phyloP scores from a whole-genome alignment of 768 basidiomycete genomes.

The Lactarius trivialis region DNA sequence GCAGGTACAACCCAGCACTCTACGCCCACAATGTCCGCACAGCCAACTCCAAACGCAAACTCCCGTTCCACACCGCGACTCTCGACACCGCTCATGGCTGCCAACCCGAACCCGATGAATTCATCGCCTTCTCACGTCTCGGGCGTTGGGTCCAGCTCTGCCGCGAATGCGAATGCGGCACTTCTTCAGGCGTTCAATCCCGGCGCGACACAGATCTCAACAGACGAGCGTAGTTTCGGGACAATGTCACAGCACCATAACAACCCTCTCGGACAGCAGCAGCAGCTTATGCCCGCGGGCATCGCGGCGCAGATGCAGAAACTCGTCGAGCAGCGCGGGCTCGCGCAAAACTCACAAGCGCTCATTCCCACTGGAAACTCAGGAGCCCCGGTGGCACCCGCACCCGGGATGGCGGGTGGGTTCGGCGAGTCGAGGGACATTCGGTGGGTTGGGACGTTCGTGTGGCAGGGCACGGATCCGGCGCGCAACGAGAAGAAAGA shows the following conservation, averaged over 20 bases:
- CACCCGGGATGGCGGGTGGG: background rate
- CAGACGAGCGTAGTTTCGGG: constrained; percentile 1
- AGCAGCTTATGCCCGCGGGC: background rate
- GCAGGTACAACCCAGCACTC: constrained; percentile 5
- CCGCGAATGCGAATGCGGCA: constrained; percentile 3
- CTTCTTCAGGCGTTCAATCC: constrained; percentile 9
- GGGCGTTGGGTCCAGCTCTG: background rate
- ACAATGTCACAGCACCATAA: background rate
- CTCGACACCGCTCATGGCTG: constrained; percentile 2
- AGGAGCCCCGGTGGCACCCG: background rate
- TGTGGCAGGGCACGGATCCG: constrained; percentile 20
- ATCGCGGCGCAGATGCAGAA: constrained; percentile 21
- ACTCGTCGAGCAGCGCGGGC: constrained; percentile 13
- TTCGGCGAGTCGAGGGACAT: background rate
- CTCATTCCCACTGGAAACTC: background rate
- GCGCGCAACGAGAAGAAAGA: constrained; percentile 20
- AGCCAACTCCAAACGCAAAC: constrained; percentile 2
- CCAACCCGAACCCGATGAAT: constrained; percentile 6
- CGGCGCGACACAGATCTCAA: constrained; percentile 1
- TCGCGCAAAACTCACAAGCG: constrained; percentile 4
- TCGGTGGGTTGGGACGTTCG: constrained; percentile 18
- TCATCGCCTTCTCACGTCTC: background rate
- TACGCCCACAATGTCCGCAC: constrained; percentile 5
- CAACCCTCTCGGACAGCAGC: constrained; percentile 3
- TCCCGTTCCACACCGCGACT: constrained; percentile 9